A percentile compares a stretch with the other conserved stretches of the same genome.
These are phyloP conservation scores for Phytophthora pluvialis DNA, from an alignment of 352 stramenopile genomes.

Conservation along the genomic window DNA sequence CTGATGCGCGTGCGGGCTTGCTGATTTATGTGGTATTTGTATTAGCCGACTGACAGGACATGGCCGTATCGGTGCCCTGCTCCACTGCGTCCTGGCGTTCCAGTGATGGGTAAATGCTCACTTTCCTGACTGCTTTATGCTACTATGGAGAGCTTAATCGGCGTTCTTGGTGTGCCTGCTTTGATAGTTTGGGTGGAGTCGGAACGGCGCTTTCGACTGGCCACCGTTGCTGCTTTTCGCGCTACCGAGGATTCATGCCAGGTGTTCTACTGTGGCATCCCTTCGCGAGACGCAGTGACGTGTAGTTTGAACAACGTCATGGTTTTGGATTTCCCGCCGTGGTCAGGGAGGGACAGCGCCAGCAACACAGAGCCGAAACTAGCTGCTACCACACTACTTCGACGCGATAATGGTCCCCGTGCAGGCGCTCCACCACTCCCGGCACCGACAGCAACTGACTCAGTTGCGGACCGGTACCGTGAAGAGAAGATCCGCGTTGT, in stretches of 20 bases:
- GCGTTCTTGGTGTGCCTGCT: conserved; percentile 3
- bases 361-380: conserved; percentile 14
- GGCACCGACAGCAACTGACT: neutral
- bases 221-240: conserved; percentile 39
- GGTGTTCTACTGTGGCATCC: conserved; percentile 36
- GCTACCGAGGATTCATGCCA: conserved; percentile 39
- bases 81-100: conserved; percentile 26
- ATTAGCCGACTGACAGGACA: conserved; percentile 22
- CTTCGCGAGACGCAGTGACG: conserved; percentile 27
- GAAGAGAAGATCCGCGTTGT: conserved; percentile 53
- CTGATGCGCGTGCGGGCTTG: neutral
- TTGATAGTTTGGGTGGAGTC: conserved; percentile 48
- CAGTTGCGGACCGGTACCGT: conserved; percentile 23
- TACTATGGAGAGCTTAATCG: neutral
- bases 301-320: conserved; percentile 66
- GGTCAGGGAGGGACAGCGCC: conserved; percentile 9
- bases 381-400: conserved; percentile 35
- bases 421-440: neutral
- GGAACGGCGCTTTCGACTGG: conserved; percentile 46
- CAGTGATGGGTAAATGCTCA: conserved; percentile 41
- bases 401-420: conserved; percentile 17
- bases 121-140: conserved; percentile 4
- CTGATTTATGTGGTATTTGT: conserved; percentile 12
- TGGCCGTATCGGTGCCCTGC: conserved; percentile 33
- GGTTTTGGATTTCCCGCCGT: conserved; percentile 48